A percentile compares a stretch with the other conserved stretches of the same genome.
Conservation (phyloP, 1,284 basidiomycete species). For the Pseudozyma pruni region DNA sequence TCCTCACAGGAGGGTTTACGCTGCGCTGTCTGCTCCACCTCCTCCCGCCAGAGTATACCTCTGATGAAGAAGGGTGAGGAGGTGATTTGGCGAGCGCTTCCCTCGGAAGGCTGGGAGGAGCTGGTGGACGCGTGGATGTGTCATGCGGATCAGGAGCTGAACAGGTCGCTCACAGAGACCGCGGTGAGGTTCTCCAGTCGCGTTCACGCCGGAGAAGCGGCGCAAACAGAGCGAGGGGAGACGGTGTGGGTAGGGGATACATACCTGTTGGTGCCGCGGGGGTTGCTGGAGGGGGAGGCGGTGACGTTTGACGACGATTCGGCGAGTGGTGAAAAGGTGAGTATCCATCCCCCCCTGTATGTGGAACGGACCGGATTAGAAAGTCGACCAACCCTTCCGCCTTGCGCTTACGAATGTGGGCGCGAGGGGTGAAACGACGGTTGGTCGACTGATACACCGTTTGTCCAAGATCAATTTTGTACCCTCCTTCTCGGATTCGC, state of each 20-base stretch:
- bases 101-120: slow-evolving; percentile 95
- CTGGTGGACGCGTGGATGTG: slow-evolving; percentile 98
- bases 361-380: slow-evolving; percentile 44
- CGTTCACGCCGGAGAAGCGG: not conserved
- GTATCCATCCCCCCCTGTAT: too few relatives aligned
- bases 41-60: too few relatives aligned
- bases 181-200: slow-evolving; percentile 28
- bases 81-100: slow-evolving; percentile 79
- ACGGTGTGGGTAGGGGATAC: slow-evolving; percentile 42
- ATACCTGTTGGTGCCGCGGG: slow-evolving; percentile 16
- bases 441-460: slow-evolving; percentile 46
- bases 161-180: slow-evolving; percentile 34
- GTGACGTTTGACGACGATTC: slow-evolving; percentile 1
- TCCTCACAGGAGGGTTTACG: slow-evolving; percentile 10
- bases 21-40: slow-evolving; percentile 18
- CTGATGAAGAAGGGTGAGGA: not conserved
- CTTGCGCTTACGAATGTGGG: not conserved
- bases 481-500: not conserved
- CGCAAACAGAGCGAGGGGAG: too few relatives aligned
- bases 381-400: slow-evolving; percentile 24
- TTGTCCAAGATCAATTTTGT: slow-evolving; percentile 37
- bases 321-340: slow-evolving; percentile 7
- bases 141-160: slow-evolving; percentile 80
- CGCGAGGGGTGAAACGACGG: not conserved
- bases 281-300: not conserved